These are phyloP conservation scores for Didymella segeticola DNA, from an alignment of 2,329 filamentous ascomycete genomes.

Conservation along the genomic window DNA sequence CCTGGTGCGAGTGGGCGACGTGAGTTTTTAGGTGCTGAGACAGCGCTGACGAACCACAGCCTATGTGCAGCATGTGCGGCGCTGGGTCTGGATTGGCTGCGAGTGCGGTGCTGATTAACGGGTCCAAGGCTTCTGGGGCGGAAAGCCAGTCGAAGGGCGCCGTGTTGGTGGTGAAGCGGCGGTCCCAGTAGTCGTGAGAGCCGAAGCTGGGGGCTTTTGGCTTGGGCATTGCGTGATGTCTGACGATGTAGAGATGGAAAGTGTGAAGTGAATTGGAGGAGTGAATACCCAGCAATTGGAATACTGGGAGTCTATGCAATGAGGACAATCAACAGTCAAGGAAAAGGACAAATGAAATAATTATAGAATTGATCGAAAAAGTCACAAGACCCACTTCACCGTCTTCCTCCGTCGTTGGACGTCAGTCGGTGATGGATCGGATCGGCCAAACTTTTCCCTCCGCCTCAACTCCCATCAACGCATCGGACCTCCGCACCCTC, in stretches of 20 bases:
- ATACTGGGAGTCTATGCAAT: no score
- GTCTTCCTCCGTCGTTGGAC: no score
- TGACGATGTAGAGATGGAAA: no score
- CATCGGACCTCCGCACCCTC: conserved; percentile 26
- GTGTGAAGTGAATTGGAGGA: no score
- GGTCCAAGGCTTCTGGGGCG: conserved; percentile 38
- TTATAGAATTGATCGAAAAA: no score
- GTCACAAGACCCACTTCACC: no score
- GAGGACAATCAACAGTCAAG: no score
- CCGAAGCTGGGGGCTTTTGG: conserved; percentile 42
- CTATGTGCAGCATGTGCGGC: conserved; percentile 47
- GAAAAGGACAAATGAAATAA: no score
- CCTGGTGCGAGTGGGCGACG: conserved; percentile 37
- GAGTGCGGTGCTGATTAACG: conserved; percentile 35
- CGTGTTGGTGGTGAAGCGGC: conserved; percentile 44
- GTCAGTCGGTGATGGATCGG: no score
- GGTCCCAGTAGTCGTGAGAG: conserved; percentile 47
- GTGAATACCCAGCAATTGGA: no score
- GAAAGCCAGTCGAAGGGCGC: conserved; percentile 50
- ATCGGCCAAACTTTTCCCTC: conserved; percentile 1
- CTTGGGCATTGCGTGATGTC: neutral
- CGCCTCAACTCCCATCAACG: conserved; percentile 20
- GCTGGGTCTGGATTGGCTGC: conserved; percentile 8
- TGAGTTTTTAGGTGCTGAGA: conserved; percentile 47
- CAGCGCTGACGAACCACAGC: conserved; percentile 49